phyloP scores from a whole-genome alignment of 164 flowering plant species.

The Cinnamomum micranthum region DNA sequence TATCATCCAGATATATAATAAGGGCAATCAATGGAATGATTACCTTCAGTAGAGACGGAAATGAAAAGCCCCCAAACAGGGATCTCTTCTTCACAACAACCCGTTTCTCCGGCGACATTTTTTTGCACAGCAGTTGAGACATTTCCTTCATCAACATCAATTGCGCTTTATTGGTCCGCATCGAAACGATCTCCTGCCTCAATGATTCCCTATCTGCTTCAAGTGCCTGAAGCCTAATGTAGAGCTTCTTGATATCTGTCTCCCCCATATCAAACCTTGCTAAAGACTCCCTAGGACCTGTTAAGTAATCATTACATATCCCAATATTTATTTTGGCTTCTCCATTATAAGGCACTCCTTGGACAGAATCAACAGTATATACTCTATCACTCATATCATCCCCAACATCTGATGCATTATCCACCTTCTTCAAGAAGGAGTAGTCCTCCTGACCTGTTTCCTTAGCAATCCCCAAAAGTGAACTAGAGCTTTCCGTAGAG shows the following conservation, averaged over 20 bases:
- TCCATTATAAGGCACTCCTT: constrained; percentile 35
- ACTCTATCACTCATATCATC: constrained; percentile 82
- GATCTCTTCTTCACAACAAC: constrained; percentile 51
- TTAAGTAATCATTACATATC: constrained; percentile 37
- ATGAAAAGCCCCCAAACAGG: constrained; percentile 37
- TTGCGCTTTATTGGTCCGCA: constrained; percentile 95
- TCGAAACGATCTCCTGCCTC: constrained; percentile 82
- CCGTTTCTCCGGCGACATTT: constrained; percentile 52
- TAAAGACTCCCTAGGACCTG: constrained; percentile 45
- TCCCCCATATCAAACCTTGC: constrained; percentile 45
- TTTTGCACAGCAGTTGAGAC: constrained; percentile 82
- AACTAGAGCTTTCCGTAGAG: constrained; percentile 53
- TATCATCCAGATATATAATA: neutral
- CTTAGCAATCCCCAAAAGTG: constrained; percentile 33
- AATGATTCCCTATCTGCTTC: constrained; percentile 97
- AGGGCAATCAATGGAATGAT: no score
- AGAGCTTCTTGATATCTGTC: constrained; percentile 78
- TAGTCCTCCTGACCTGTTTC: constrained; percentile 44
- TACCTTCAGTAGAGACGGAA: constrained; percentile 68
- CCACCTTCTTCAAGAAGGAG: constrained; percentile 34
- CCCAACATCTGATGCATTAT: constrained; percentile 54
- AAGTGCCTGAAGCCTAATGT: constrained; percentile 86
- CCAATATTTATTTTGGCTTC: constrained; percentile 42
- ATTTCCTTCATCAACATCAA: constrained; percentile 75
- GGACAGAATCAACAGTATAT: constrained; percentile 79